Evolutionary conservation across 2,329 filamentous ascomycete genomes (phyloP).

Genomic region (Leptodontidium sp.): DNA sequence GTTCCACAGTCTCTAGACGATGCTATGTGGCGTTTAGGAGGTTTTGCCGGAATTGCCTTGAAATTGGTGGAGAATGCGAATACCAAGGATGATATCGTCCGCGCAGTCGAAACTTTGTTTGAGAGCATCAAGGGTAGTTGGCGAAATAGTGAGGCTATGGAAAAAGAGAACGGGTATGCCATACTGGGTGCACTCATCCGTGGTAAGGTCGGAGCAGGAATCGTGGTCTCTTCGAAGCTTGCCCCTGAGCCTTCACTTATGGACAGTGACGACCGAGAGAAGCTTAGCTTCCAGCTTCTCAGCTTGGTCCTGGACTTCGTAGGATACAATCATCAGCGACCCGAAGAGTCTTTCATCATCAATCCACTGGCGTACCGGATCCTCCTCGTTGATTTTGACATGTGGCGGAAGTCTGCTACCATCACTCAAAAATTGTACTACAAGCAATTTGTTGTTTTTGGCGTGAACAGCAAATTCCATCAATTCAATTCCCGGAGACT

Average conservation of each 20-base stretch:
- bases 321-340: constrained; percentile 82
- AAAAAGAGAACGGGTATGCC: constrained; percentile 92
- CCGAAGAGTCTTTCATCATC: constrained; percentile 89
- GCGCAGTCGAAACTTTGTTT: constrained; percentile 84
- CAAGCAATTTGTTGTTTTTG: constrained; percentile 88
- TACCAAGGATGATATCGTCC: constrained; percentile 73
- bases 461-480: constrained; percentile 88
- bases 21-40: constrained; percentile 90
- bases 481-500: constrained; percentile 90
- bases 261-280: constrained; percentile 61
- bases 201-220: constrained; percentile 74
- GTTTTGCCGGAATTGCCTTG: constrained; percentile 84
- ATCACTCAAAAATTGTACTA: constrained; percentile 90
- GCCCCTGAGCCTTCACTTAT: constrained; percentile 49
- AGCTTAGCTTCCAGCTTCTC: constrained; percentile 70
- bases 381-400: constrained; percentile 89
- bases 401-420: constrained; percentile 83
- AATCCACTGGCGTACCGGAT: constrained; percentile 95
- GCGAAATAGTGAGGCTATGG: constrained; percentile 98
- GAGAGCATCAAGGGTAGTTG: constrained; percentile 89
- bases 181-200: constrained; percentile 85
- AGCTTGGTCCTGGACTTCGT: constrained; percentile 84
- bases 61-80: constrained; percentile 83
- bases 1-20: constrained; percentile 89
- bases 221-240: constrained; percentile 47